Conservation (phyloP, 495 filamentous ascomycete genomes). For the Aspergillus ellipticus region DNA sequence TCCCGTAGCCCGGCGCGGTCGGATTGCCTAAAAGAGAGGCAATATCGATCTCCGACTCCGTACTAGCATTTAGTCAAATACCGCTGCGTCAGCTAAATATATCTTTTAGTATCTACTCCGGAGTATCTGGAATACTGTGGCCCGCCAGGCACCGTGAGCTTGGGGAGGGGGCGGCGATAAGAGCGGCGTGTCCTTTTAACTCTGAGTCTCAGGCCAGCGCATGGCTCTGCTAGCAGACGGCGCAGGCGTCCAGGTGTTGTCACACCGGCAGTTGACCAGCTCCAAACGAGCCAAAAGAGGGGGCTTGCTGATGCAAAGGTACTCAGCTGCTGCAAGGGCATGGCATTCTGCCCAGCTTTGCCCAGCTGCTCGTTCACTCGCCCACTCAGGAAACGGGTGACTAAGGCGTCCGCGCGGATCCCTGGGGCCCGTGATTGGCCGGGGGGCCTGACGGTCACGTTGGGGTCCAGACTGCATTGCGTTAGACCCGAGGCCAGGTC, state of each 20-base stretch:
- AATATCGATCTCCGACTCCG: not conserved
- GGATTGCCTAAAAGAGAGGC: not conserved
- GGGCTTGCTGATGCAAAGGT: not conserved
- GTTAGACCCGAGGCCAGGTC: slow-evolving; percentile 41
- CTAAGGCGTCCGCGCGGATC: not conserved
- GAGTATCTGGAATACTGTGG: too few relatives aligned
- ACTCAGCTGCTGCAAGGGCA: not conserved
- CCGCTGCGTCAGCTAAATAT: not conserved
- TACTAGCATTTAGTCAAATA: not conserved
- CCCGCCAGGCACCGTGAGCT: too few relatives aligned
- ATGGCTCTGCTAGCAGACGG: too few relatives aligned
- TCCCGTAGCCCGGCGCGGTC: not conserved
- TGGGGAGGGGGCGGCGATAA: too few relatives aligned
- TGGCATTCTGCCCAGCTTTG: not conserved
- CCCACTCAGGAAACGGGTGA: not conserved
- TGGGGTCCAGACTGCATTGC: slow-evolving; percentile 36
- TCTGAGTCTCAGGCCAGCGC: too few relatives aligned
- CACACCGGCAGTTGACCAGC: not conserved
- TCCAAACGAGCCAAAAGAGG: not conserved
- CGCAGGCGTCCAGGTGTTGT: too few relatives aligned
- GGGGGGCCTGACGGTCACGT: slow-evolving; percentile 31
- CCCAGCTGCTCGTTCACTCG: not conserved
- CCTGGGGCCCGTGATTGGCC: slow-evolving; percentile 29
- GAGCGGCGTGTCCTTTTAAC: too few relatives aligned
- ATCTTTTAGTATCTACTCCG: too few relatives aligned